A percentile compares a stretch with the other conserved stretches of the same genome.
Conservation (phyloP, 352 stramenopile species). For the Phytopythium cucurbitacearum region DNA sequence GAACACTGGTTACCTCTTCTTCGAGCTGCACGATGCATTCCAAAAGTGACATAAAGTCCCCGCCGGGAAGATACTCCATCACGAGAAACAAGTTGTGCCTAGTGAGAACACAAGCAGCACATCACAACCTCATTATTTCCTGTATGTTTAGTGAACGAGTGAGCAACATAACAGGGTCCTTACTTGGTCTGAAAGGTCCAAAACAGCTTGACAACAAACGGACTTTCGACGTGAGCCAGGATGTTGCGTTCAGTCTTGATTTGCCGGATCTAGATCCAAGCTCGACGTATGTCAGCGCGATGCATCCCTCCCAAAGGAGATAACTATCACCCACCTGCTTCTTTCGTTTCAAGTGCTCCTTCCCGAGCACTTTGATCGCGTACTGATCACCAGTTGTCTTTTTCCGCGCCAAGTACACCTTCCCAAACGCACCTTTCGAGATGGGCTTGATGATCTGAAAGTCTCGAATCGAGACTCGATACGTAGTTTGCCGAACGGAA, state of each 20-base stretch:
- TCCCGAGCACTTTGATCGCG: conserved; percentile 89
- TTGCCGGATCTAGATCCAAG: conserved; percentile 52
- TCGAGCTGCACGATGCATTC: conserved; percentile 87
- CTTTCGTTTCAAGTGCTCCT: conserved; percentile 85
- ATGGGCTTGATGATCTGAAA: conserved; percentile 90
- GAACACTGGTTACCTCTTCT: conserved; percentile 50
- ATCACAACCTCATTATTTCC: background rate
- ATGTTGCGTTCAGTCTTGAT: conserved; percentile 90
- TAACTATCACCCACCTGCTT: conserved; percentile 54
- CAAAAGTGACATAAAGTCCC: conserved; percentile 88
- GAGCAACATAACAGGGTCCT: conserved; percentile 4
- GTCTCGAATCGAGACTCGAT: conserved; percentile 70
- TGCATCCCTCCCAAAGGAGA: background rate
- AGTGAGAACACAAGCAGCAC: background rate
- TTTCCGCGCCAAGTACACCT: conserved; percentile 85
- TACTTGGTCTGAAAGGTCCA: conserved; percentile 90
- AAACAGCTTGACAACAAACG: conserved; percentile 90
- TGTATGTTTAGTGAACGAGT: background rate
- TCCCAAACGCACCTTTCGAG: conserved; percentile 86
- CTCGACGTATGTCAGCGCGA: conserved; percentile 3
- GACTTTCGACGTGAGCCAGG: conserved; percentile 79
- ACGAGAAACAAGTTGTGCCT: conserved; percentile 86
- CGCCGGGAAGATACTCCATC: conserved; percentile 89
- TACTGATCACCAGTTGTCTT: conserved; percentile 88
- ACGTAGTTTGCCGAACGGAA: conserved; percentile 28